Base-by-base conservation (phyloP, 768 basidiomycete genomes). In the Mycena albidolilacea region DNA sequence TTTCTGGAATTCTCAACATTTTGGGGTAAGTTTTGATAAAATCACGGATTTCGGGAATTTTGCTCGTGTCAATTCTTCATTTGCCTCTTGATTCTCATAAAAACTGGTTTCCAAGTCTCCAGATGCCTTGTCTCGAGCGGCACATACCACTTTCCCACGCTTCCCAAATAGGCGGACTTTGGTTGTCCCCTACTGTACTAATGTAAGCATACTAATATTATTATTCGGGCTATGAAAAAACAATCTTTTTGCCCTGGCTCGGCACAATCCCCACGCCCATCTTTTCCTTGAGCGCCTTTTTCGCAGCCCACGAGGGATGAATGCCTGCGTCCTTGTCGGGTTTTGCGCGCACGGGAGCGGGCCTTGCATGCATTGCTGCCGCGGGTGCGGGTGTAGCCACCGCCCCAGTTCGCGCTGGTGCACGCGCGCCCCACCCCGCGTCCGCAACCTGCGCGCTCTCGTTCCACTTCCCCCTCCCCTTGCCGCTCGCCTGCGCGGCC, bases 261-360 rank as follows among this genome's bases (percentile, higher is more conserved):
- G 91, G 89, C 11, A 91, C 81, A 46, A 93, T 92, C 8, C 85
- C 84, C 84, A 85, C 75, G 86, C 88, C 72, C 68, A 73, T 54
- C 72, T 89, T 91, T 84, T 93, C 90, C 82, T 93, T 95, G 71
- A 92, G 81, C 80, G 90, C 92, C 82, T 87, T 88, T 84, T 97
- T 98, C 7, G 98, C 98, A 81, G 95, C 95, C 97, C 98, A 99
- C 15, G 96, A 97, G 2, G 98, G 97, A 82, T 99, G 98, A 67
- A 98, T 44, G 8, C 58, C 67, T 3, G 54, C 50, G 5, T 67
- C 70, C 7, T 44, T 43, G 19, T 59, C 19, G 17, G 48, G 48
- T 21, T 52, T 37, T 35, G 19, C 63, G n/a, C 21, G n/a, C n/a
- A 15, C 62, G 35, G 15, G 14, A 3, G 11, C 38, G 7, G 17